phyloP scores from a whole-genome alignment of 495 filamentous ascomycete genomes.

The Neurospora sublineolata region DNA sequence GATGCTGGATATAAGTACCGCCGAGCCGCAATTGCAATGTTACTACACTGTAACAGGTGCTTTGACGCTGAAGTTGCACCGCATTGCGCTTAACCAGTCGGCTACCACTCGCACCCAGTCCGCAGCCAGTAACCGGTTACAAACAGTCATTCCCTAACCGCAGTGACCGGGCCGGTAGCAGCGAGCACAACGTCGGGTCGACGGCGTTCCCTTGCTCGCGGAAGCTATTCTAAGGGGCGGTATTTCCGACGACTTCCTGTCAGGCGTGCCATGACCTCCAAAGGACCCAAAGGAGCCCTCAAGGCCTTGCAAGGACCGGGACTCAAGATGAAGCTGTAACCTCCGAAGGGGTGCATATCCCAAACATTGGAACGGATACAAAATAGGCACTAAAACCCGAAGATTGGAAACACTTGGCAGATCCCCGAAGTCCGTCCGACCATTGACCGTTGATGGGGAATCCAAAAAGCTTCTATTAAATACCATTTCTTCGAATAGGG shows the following conservation, averaged over 20 bases:
- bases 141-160: too few species aligned
- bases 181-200: too few species aligned
- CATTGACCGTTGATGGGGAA: not conserved
- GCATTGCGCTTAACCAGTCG: not conserved
- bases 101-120: not conserved
- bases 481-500: not conserved
- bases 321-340: not conserved
- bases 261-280: too few species aligned
- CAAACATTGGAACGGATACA: too few species aligned
- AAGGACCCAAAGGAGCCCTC: not conserved
- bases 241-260: not conserved
- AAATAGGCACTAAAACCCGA: not conserved
- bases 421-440: not conserved
- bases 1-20: too few species aligned
- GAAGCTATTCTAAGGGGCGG: not conserved
- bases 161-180: too few species aligned
- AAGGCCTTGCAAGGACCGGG: not conserved
- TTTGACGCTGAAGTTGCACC: not conserved
- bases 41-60: not conserved
- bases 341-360: not conserved
- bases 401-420: not conserved
- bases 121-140: too few species aligned
- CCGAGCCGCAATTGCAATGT: not conserved
- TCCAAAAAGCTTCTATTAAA: not conserved
- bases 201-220: not conserved